Percentiles rank a stretch among this genome's conserved stretches.
phyloP scores from a whole-genome alignment of 169 alveolate species.

The Theileria parva region DNA sequence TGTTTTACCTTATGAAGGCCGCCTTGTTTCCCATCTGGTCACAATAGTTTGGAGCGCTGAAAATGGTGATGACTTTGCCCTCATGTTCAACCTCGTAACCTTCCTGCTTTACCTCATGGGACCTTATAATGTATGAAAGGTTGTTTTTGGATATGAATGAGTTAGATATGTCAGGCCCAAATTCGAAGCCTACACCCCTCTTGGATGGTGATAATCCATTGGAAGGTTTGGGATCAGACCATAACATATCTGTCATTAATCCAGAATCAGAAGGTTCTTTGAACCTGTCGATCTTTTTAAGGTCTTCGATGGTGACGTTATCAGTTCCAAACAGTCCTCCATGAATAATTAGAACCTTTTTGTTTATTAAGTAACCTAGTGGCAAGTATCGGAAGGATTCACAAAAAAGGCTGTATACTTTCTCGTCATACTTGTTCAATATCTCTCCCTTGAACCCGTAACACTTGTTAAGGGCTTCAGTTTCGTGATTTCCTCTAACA shows the following conservation, averaged over 20 bases:
- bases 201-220: slow-evolving; percentile 96
- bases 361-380: slow-evolving; percentile 93
- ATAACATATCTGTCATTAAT: slow-evolving; percentile 92
- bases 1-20: slow-evolving; percentile 84
- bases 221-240: slow-evolving; percentile 97
- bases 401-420: slow-evolving; percentile 89
- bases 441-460: slow-evolving; percentile 99
- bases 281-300: slow-evolving; percentile 89
- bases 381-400: slow-evolving; percentile 96
- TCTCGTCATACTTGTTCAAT: slow-evolving; percentile 93
- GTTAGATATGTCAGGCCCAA: slow-evolving; percentile 97
- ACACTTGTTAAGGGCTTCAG: slow-evolving; percentile 93
- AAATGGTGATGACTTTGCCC: slow-evolving; percentile 95
- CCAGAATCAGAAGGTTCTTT: slow-evolving; percentile 94
- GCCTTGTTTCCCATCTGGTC: slow-evolving; percentile 99
- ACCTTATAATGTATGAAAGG: slow-evolving; percentile 89
- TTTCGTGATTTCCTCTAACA: slow-evolving; percentile 99
- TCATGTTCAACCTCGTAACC: slow-evolving; percentile 97
- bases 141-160: slow-evolving; percentile 89
- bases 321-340: slow-evolving; percentile 97
- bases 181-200: slow-evolving; percentile 95
- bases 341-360: slow-evolving; percentile 93
- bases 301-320: slow-evolving; percentile 91
- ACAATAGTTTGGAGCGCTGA: slow-evolving; percentile 99
- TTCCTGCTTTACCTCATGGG: slow-evolving; percentile 97